Base-by-base conservation (phyloP, 75 land plant species). In the Gnetum montanum region DNA sequence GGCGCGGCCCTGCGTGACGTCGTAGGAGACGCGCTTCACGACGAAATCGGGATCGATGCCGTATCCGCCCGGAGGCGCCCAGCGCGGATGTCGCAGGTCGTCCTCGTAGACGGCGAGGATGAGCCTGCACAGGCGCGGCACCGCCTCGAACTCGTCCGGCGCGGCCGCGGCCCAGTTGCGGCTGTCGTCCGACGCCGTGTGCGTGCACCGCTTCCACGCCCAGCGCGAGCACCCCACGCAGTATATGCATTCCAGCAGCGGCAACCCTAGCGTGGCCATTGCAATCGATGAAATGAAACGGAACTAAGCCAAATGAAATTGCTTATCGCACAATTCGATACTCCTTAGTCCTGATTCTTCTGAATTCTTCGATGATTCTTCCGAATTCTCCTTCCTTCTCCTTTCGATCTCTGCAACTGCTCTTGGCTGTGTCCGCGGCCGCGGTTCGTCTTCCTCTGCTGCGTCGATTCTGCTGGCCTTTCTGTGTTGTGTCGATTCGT, bases 41-140 rank as follows among this genome's bases (percentile, higher is more conserved):
- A 89, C 79, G 26, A 59, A 57, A 30, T 65, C 77, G 15, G 85
- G 76, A 38, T 72, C 43, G 43, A 85, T 49, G 8, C 61, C 26
- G 70, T 85, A 85, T 19, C 86, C 80, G 19, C 55, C 71, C 6
- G 53, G 33, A 8, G 92, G 89, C 8, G 80, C 37, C 64, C 38
- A 68, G 11, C 36, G 40, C 3, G 90, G 86, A 61, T 68, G 26
- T 49, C 44, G 36, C 54, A 89, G 72, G 44, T 89, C 86, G 20
- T 72, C 64, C 54, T 83, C 87, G 61, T 82, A 86, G 51, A 72
- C 72, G 36, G 90, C 90, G 37, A 86, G 73, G 38, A 82, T 65
- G 36, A 54, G 23, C 23, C 79, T 67, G 66, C 79, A 86, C 29
- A 75, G 34, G 41, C 83, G 71, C 0, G 86, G 86, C 31, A 83